Evolutionary conservation across 1,284 basidiomycete genomes (phyloP), one percentile per base, ranked within the genome.

Genomic region (Malassezia equina): DNA sequence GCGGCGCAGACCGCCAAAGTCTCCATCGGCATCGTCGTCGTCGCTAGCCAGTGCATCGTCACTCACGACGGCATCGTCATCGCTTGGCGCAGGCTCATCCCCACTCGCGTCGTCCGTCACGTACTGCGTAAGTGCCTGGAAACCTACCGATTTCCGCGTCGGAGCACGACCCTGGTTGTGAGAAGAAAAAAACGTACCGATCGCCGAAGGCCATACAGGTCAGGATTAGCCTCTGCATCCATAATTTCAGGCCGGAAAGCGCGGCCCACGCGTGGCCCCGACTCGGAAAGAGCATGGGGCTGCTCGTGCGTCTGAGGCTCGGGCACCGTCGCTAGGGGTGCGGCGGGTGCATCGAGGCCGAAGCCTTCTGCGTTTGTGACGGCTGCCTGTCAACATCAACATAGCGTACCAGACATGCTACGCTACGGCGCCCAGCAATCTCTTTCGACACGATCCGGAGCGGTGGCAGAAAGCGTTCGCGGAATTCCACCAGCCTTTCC

Each of bases 11-110:
- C 60, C 61, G 8, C 57, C 60, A 34, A 54, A 51, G 19, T 54
- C 52, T 6, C 50, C 57, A 13, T 46, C 57, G 28, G 72, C 76
- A 68, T 86, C 87, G 50, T 80, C 75, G 84, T 86, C 69, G 80
- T 83, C 49, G 85, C 85, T 85, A 24, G 84, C 80, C 32, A 85
- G 88, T 70, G 90, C 90, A 67, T 90, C 88, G 11, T 87, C 90
- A 72, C 88, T 88, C 13, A 32, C 4, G 87, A 88, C 72, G 29
- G 60, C 52, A 31, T 44, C 32, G 39, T 41, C 47, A 9, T 59
- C 58, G 29, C 58, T 58, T 29, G 56, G 53, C 23, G 52, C 59
- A 24, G 31, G 60, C 32, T 55, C 62, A 4, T 61, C 58, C 15
- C 65, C 62, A 47, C 59, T 57, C 29, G 31, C 52, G 7, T 65